Conservation (phyloP, 75 land plant species). For the Cupressus sempervirens region DNA sequence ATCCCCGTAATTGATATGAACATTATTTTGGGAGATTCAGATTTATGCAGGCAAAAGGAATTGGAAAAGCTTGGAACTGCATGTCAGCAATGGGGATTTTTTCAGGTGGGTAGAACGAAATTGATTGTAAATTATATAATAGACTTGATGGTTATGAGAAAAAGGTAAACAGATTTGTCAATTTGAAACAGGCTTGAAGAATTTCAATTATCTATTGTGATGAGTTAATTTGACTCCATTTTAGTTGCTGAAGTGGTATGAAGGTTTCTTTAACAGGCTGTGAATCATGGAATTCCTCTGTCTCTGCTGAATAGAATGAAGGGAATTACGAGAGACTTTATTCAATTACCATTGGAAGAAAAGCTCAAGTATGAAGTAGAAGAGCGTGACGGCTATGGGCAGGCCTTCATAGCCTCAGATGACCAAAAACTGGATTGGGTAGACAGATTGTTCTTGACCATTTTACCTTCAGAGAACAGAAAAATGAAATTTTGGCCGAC, state of each 20-base stretch:
- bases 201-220: not conserved
- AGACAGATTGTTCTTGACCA: conserved; percentile 32
- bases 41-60: not conserved
- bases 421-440: conserved; percentile 70
- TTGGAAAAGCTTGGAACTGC: not conserved
- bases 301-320: conserved; percentile 14
- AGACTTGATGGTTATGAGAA: not conserved
- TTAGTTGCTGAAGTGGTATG: not conserved
- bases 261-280: not conserved
- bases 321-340: conserved; percentile 16
- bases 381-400: conserved; percentile 55
- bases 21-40: not conserved
- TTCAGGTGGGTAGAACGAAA: not conserved
- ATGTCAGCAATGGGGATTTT: conserved; percentile 6
- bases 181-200: not conserved
- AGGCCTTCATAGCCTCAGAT: conserved; percentile 45
- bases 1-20: not conserved
- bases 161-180: not conserved
- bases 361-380: conserved; percentile 4
- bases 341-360: conserved; percentile 18
- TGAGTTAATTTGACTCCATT: not conserved
- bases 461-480: conserved; percentile 19
- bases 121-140: too few relatives aligned
- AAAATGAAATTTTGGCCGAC: conserved; percentile 37
- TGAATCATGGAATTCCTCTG: conserved; percentile 24